Base-by-base conservation (phyloP, 2,329 filamentous ascomycete species). In the Talaromyces sp. region DNA sequence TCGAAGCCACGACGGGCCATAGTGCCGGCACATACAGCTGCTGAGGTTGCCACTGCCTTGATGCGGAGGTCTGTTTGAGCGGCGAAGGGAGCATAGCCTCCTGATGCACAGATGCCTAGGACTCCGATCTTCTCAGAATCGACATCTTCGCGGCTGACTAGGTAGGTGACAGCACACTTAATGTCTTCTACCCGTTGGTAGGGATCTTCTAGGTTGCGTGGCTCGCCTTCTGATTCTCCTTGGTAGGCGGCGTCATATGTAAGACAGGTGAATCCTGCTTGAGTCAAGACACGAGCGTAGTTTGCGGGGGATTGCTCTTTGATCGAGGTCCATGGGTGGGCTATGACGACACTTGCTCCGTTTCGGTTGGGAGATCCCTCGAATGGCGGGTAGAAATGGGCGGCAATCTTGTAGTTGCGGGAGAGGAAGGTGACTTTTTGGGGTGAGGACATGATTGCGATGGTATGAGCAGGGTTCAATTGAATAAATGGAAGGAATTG, bases 211-310 rank as follows among this genome's bases (percentile, higher is more conserved):
- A 76, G 66, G 14, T 53, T 50, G 8, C 67, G 70, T 3, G 75
- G 75, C 33, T 65, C 48, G 8, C 75, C 75, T 7, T 52, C 64
- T 24, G 58, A 66, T 48, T 69, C 69, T 20, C 75, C 74, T 49
- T 76, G 72, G 46, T 73, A 73, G 2, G 66, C 66, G 5, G 73
- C 67, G 48, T 77, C 75, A 51, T 62, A 76, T n/a, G 65, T 57
- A 6, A 77, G 58, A 6, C 56, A 45, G 39, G 60, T 52, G 56
- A 75, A 75, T 8, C 74, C 72, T 1, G 55, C 51, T 19, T 68
- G 48, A 16, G 69, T 46, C 5, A 76, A 62, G 0, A 51, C 17
- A 2, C 57, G 52, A 13, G 72, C 72, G 43, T 77, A 71, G 33
- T 65, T 47, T 5, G 60, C 64, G 2, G 72, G 36, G 1, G 73